Base-by-base conservation (phyloP, 2,329 filamentous ascomycete species). In the Corynespora cassiicola region DNA sequence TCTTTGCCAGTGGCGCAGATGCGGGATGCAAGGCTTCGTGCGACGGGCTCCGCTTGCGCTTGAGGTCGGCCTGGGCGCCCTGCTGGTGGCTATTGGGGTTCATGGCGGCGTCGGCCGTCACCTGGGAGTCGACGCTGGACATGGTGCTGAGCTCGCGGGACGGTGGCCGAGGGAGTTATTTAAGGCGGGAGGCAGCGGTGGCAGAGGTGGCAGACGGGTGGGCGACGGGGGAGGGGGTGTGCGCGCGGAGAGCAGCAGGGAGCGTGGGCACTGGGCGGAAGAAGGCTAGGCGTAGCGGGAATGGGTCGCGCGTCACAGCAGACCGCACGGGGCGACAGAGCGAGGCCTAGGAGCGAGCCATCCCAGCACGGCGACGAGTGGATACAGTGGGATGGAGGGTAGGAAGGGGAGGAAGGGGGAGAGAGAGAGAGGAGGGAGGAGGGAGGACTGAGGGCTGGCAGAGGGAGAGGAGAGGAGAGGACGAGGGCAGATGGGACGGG, bases 41-140 rank as follows among this genome's bases (percentile, higher is more conserved):
- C 50, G 66, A 69, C 11, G 65, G 67, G 50, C 71, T 75, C 34
- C 74, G 64, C 54, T 76, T 76, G 50, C 74, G 71, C 67, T 77
- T 77, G 45, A 70, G 63, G 36, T 71, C 58, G 50, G 50, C 42
- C 17, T 52, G 50, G 15, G 50, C 35, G 11, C 43, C 31, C 31
- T 47, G 47, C 28, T 45, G 53, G 38, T 59, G 57, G 44, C 56
- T 52, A 16, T 47, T 30, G n/a, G 52, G 48, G 27, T 48, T 43
- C 56, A 63, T 61, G 44, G 47, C 32, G 41, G 42, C 48, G 37
- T 58, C 47, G 35, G 23, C 19, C 17, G 50, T 27, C 18, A 52
- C 32, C 47, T 52, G 56, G 14, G 52, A 27, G 44, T 59, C 51
- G 41, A 47, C 36, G 43, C 30, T 50, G 42, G 60, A 41, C 63